Base-by-base conservation (phyloP, 257 asterid species). In the Catharanthus roseus region DNA sequence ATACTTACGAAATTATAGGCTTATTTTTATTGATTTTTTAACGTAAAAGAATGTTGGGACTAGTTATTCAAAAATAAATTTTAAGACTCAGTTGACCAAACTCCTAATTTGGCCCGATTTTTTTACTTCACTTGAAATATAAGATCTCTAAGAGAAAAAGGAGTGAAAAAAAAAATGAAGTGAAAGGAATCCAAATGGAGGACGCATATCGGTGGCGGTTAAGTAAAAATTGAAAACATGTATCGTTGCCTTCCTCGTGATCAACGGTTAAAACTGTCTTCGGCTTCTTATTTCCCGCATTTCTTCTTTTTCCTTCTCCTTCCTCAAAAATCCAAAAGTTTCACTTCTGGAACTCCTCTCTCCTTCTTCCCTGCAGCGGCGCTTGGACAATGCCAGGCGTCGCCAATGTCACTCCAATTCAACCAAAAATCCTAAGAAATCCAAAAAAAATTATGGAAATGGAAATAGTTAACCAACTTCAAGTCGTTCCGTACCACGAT, bases 311-410 rank as follows among this genome's bases (percentile, higher is more conserved):
- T 19, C 29, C 38, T n/a, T 10, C 38, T n/a, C 36, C 39, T 60
- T 51, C 75, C 44, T 15, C 3, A 3, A 3, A 34, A 45, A 54
- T 23, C 21, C 51, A 49, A 26, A 50, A 21, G 11, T 41, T 55
- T 55, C 6, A 10, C 36, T 26, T 56, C 36, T 56, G 8, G 1
- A 56, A 56, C 49, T 47, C 61, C 67, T 10, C 33, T 18, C 18
- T 38, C n/a, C 50, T 26, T 4, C 50, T 6, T 53, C 41, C 28
- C 16, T 29, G n/a, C 6, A 10, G 70, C 68, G 33, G 49, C 26
- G 58, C 91, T 85, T 82, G 89, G 89, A 72, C 67, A 18, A 31
- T 19, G 58, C 88, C 95, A 79, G 69, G 89, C 88, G 89, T 77
- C 85, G 85, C 84, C 78, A 9, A 78, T 74, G 3, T 68, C 65